Evolutionary conservation across 108 stramenopile genomes (phyloP).

Genomic region (Stephanodiscus triporus): DNA sequence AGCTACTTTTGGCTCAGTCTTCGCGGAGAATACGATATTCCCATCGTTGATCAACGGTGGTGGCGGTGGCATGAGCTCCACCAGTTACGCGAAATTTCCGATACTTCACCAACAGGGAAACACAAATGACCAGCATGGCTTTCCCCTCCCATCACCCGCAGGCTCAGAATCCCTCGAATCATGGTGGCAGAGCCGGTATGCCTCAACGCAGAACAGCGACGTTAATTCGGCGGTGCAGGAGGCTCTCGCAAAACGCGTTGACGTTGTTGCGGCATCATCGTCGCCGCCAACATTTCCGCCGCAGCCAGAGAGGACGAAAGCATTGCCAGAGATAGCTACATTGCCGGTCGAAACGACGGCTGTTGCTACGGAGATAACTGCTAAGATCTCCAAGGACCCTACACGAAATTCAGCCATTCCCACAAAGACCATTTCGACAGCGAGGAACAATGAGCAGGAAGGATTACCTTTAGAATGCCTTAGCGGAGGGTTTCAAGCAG

Average conservation of each 20-base stretch:
- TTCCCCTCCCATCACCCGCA: slow-evolving; percentile 25
- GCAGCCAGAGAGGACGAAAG: neutral
- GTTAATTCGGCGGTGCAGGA: slow-evolving; percentile 48
- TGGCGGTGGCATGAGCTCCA: neutral
- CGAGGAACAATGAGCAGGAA: too few relatives aligned
- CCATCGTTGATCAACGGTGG: slow-evolving; percentile 26
- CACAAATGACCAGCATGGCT: neutral
- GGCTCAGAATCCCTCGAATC: slow-evolving; percentile 54
- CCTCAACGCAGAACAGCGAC: slow-evolving; percentile 38
- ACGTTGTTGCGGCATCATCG: neutral
- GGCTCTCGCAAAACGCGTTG: slow-evolving; percentile 33
- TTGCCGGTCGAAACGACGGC: neutral
- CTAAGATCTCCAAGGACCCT: neutral
- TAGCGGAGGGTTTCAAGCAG: neutral
- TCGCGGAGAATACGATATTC: slow-evolving; percentile 11
- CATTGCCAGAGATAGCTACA: neutral
- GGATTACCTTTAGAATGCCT: neutral
- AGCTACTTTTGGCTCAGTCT: neutral
- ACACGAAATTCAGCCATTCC: neutral
- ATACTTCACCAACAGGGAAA: slow-evolving; percentile 6
- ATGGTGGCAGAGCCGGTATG: slow-evolving; percentile 50
- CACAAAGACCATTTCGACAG: neutral
- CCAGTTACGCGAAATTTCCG: neutral
- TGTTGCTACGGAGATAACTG: neutral
- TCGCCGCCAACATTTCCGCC: neutral